Percentiles rank a stretch among this genome's conserved stretches.
These are phyloP conservation scores for Arabis alpina DNA, from an alignment of 345 rosid species.

Conservation along the genomic window DNA sequence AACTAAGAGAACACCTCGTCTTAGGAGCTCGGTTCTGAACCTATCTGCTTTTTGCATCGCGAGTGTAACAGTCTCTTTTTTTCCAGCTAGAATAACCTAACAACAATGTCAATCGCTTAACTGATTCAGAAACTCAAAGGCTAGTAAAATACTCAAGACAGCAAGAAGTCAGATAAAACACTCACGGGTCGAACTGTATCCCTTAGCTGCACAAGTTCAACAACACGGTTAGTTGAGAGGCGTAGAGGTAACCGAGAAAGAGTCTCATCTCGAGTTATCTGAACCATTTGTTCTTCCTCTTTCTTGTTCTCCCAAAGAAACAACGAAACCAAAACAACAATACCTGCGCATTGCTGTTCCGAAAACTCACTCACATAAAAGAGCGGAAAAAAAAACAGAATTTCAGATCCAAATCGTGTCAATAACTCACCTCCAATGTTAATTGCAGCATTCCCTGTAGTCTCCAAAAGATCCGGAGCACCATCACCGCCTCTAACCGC, in stretches of 20 bases:
- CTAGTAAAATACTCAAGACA: not conserved
- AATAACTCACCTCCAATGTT: conserved; percentile 78
- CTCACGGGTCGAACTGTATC: conserved; percentile 94
- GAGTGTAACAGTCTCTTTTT: conserved; percentile 64
- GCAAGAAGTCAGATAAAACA: conserved; percentile 20
- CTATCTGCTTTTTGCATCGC: conserved; percentile 83
- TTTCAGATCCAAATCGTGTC: conserved; percentile 1
- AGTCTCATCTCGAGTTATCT: conserved; percentile 85
- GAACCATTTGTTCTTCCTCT: conserved; percentile 95
- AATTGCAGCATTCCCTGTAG: conserved; percentile 79
- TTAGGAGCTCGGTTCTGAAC: conserved; percentile 86
- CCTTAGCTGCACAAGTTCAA: conserved; percentile 93
- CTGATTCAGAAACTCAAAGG: conserved; percentile 3
- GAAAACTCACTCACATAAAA: conserved; percentile 60
- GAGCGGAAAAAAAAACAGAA: conserved; percentile 5
- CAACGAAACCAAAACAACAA: conserved; percentile 70
- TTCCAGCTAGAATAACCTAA: conserved; percentile 91
- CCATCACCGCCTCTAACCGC: conserved; percentile 77
- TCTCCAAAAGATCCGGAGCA: conserved; percentile 80
- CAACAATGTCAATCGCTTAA: conserved; percentile 34
- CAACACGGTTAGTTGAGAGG: conserved; percentile 88
- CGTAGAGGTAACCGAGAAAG: conserved; percentile 91
- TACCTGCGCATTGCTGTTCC: conserved; percentile 84
- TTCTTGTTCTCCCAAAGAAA: conserved; percentile 91
- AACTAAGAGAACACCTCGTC: conserved; percentile 84